These are phyloP conservation scores for Solanum arcanum DNA, from an alignment of 257 asterid species.

Conservation along the genomic window DNA sequence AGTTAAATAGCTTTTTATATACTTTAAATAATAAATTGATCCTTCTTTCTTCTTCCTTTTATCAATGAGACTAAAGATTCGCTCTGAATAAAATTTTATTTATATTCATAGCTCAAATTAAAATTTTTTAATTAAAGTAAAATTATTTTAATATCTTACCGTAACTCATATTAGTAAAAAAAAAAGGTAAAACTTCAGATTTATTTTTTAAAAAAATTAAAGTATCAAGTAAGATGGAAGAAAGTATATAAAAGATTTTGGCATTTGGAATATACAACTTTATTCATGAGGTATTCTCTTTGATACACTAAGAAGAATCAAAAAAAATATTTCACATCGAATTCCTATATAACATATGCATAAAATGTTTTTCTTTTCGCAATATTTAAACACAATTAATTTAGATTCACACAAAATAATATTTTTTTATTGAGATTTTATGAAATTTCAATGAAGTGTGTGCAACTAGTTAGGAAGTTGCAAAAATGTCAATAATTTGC, in stretches of 20 bases:
- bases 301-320: not conserved
- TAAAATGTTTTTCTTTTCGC: not conserved
- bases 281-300: not conserved
- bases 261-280: not conserved
- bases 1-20: not conserved
- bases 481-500: not conserved
- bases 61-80: not conserved
- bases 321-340: not conserved
- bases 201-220: too few species aligned
- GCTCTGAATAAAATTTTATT: too few species aligned
- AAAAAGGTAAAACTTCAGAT: too few species aligned
- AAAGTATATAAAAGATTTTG: not conserved
- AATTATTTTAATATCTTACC: not conserved
- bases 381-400: too few species aligned
- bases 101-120: accelerated
- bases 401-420: too few species aligned
- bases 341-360: not conserved
- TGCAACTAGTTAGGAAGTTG: not conserved
- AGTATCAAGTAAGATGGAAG: not conserved
- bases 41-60: not conserved
- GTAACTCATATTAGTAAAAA: too few species aligned
- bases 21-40: too few species aligned
- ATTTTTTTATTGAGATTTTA: not conserved
- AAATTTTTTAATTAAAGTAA: too few species aligned
- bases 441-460: not conserved